Evolutionary conservation across 306 rosid genomes (phyloP).

Genomic region (Chamaecrista fasciculata): DNA sequence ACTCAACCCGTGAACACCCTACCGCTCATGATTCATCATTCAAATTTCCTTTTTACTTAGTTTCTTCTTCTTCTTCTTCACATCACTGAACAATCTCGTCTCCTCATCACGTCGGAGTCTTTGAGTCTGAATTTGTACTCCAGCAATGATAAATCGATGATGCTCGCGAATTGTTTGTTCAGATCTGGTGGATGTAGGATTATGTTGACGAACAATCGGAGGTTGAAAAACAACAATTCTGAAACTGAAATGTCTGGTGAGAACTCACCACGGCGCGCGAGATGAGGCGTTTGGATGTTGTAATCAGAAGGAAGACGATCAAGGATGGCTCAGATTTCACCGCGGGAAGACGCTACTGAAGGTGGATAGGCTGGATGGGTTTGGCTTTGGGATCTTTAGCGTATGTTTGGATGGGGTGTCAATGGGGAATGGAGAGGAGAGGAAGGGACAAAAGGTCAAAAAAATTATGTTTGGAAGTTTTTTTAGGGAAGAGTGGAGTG

Average conservation of each 20-base stretch:
- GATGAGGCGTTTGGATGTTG: slow-evolving; percentile 78
- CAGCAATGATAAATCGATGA: slow-evolving; percentile 78
- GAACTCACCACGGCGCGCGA: slow-evolving; percentile 77
- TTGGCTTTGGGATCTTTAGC: too few species aligned
- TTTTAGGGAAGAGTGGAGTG: too few species aligned
- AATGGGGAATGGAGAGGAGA: too few species aligned
- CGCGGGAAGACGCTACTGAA: slow-evolving; percentile 70
- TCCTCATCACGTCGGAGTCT: slow-evolving; percentile 79
- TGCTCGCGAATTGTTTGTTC: slow-evolving; percentile 71
- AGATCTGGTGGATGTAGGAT: slow-evolving; percentile 70
- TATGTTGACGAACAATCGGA: slow-evolving; percentile 65
- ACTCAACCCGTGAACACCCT: too few species aligned
- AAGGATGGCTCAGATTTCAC: slow-evolving; percentile 58
- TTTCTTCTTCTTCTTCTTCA: too few species aligned
- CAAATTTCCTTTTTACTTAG: too few species aligned
- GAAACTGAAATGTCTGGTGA: slow-evolving; percentile 54
- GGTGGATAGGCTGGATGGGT: too few species aligned
- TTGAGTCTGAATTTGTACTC: slow-evolving; percentile 84
- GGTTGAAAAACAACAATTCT: slow-evolving; percentile 43
- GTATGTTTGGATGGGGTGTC: too few species aligned
- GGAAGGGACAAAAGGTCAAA: too few species aligned
- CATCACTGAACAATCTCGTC: slow-evolving; percentile 60
- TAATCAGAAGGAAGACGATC: slow-evolving; percentile 63
- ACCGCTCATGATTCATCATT: too few species aligned
- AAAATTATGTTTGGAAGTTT: too few species aligned